phyloP scores from a whole-genome alignment of 2,329 filamentous ascomycete genomes.

The Neofusicoccum umdonicola region DNA sequence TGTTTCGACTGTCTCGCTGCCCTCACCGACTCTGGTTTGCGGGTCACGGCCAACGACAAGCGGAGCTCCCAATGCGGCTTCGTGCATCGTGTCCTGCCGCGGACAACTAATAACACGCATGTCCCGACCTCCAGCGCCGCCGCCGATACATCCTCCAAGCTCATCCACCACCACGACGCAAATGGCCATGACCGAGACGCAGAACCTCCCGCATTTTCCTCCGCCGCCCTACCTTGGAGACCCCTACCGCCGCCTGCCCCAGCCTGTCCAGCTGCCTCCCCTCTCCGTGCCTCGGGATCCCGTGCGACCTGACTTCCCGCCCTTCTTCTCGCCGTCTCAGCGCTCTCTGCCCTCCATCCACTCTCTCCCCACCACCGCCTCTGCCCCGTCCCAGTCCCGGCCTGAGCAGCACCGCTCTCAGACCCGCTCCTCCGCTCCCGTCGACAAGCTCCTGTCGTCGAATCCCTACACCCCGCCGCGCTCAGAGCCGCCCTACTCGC shows the following conservation, averaged over 20 bases:
- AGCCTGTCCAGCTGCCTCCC: conserved; percentile 40
- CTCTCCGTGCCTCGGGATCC: conserved; percentile 37
- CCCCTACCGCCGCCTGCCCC: conserved; percentile 39
- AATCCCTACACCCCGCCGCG: conserved; percentile 40
- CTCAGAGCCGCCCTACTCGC: conserved; percentile 36
- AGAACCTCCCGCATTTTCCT: conserved; percentile 42
- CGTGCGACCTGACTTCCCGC: conserved; percentile 36
- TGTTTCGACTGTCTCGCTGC: conserved; percentile 15
- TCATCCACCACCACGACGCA: conserved; percentile 29
- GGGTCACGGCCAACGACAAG: conserved; percentile 11
- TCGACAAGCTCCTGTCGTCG: conserved; percentile 36
- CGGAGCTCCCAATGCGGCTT: conserved; percentile 39
- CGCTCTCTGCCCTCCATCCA: conserved; percentile 37
- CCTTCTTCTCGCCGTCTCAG: conserved; percentile 31
- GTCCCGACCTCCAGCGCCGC: conserved; percentile 40
- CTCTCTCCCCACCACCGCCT: conserved; percentile 23
- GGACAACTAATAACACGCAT: conserved; percentile 44
- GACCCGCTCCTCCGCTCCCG: conserved; percentile 30
- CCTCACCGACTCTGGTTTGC: conserved; percentile 15
- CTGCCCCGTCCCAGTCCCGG: conserved; percentile 16
- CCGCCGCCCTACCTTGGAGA: conserved; percentile 40
- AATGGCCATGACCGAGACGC: conserved; percentile 46
- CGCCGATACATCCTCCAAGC: conserved; percentile 42
- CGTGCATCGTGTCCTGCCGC: conserved; percentile 39
- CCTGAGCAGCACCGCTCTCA: conserved; percentile 27